phyloP scores from a whole-genome alignment of 148 eudicot genomes.

The Oxyria digyna region DNA sequence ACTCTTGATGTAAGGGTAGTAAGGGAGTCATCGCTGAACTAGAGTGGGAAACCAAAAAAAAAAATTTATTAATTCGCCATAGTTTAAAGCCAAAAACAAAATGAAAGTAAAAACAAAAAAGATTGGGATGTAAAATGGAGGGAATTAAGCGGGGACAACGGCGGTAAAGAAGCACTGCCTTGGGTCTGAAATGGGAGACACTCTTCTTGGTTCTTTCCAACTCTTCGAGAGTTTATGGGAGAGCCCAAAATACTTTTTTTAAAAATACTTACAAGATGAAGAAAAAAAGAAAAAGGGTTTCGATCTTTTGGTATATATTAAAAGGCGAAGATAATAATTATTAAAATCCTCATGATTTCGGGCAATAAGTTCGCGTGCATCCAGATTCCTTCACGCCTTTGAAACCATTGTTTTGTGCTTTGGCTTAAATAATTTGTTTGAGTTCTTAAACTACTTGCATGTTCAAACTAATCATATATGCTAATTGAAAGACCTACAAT shows the following conservation, averaged over 20 bases:
- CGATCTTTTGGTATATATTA: not conserved
- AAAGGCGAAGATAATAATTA: not conserved
- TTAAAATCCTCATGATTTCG: slow-evolving; percentile 16
- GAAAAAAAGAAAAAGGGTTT: not conserved
- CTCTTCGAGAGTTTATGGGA: not conserved
- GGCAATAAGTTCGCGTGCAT: slow-evolving; percentile 27
- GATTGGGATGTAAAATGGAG: not conserved
- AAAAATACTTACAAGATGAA: too few relatives aligned
- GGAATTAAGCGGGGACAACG: slow-evolving; percentile 48
- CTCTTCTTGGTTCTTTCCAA: slow-evolving; percentile 31
- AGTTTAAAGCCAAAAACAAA: not conserved
- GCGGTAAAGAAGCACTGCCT: slow-evolving; percentile 47
- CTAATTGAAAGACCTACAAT: too few relatives aligned
- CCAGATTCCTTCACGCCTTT: slow-evolving; percentile 28
- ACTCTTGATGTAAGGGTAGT: too few relatives aligned
- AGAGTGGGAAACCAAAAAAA: too few relatives aligned
- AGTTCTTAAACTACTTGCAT: not conserved
- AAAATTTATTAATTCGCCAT: too few relatives aligned
- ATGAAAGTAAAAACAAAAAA: too few relatives aligned
- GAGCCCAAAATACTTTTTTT: too few relatives aligned
- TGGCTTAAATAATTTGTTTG: not conserved
- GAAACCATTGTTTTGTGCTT: not conserved
- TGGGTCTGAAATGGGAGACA: slow-evolving; percentile 41
- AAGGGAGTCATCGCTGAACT: too few relatives aligned
- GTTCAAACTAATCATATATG: too few relatives aligned